phyloP scores from a whole-genome alignment of 352 stramenopile species.

The Pythium chondricola region DNA sequence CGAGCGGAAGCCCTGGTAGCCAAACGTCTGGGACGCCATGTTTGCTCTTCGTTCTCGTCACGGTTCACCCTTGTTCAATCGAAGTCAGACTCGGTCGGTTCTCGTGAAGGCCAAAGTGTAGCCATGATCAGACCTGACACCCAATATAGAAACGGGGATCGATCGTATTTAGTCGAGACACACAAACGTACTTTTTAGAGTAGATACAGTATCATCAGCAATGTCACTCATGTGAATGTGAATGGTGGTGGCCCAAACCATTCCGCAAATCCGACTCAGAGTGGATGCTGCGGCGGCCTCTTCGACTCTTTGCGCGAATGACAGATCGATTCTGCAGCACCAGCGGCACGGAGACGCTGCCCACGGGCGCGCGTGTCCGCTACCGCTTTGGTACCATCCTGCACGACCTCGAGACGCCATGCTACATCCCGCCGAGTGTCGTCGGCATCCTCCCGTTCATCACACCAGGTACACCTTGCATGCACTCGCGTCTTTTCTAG shows the following conservation, averaged over 20 bases:
- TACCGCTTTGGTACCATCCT: constrained; percentile 33
- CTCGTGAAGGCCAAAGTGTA: constrained; percentile 2
- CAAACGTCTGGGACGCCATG: constrained; percentile 27
- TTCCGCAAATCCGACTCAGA: too few species aligned
- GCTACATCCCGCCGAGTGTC: constrained; percentile 64
- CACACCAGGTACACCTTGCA: constrained; percentile 53
- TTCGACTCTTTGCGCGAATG: background rate
- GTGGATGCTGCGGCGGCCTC: constrained; percentile 9
- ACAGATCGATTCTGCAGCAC: constrained; percentile 11
- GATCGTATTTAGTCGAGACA: too few species aligned
- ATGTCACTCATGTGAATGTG: constrained; percentile 4
- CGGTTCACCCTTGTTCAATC: background rate
- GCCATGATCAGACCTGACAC: constrained; percentile 3
- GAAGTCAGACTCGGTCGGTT: background rate
- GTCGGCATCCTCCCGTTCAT: constrained; percentile 64
- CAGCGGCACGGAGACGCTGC: constrained; percentile 24
- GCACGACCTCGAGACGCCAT: constrained; percentile 39
- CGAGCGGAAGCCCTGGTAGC: constrained; percentile 77
- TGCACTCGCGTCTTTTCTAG: too few species aligned
- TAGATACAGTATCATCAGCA: background rate
- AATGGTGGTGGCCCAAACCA: background rate
- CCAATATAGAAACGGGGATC: too few species aligned
- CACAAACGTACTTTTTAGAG: constrained; percentile 2
- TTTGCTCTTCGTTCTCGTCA: background rate
- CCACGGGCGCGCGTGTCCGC: constrained; percentile 15